These are phyloP conservation scores for Pseudomonodictys pantanalensis DNA, from an alignment of 495 filamentous ascomycete genomes.

Conservation along the genomic window DNA sequence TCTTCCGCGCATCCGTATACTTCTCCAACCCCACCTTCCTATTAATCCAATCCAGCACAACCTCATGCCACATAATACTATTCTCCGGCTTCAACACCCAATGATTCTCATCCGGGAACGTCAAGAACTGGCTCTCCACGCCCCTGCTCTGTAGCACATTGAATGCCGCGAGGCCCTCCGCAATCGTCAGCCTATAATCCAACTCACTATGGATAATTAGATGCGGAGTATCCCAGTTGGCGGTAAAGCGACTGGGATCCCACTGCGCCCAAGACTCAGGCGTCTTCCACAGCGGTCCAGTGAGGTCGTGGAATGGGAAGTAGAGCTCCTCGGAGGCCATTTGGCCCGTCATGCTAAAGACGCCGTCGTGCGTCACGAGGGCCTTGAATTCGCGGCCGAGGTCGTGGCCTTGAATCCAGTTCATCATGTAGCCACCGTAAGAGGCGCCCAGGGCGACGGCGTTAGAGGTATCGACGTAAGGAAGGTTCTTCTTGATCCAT, in stretches of 20 bases:
- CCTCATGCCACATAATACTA: constrained; percentile 83
- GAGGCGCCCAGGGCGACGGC: constrained; percentile 80
- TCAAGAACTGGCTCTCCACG: constrained; percentile 69
- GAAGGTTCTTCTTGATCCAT: constrained; percentile 66
- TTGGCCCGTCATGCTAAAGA: constrained; percentile 75
- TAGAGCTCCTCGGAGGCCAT: constrained; percentile 82
- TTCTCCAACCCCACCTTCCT: constrained; percentile 61
- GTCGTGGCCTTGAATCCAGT: constrained; percentile 69
- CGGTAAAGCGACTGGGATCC: constrained; percentile 69
- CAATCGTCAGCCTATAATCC: constrained; percentile 83
- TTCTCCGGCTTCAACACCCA: constrained; percentile 95
- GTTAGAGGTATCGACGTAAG: constrained; percentile 72
- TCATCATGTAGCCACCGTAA: constrained; percentile 55
- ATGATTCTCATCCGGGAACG: constrained; percentile 81
- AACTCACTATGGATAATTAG: constrained; percentile 88
- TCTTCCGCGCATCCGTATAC: constrained; percentile 23
- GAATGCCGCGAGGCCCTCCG: constrained; percentile 81
- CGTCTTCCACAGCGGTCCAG: constrained; percentile 73
- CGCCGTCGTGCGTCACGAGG: constrained; percentile 85
- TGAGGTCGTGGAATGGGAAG: constrained; percentile 81
- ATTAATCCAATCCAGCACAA: constrained; percentile 87
- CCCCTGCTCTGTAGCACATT: constrained; percentile 77
- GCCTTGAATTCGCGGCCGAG: constrained; percentile 81
- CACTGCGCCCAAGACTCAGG: constrained; percentile 71
- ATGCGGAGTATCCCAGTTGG: constrained; percentile 81